Percentiles rank a stretch among this genome's conserved stretches.
These are phyloP conservation scores for Plasmodiophora brassicae DNA, from an alignment of 208 protist species.

Conservation along the genomic window DNA sequence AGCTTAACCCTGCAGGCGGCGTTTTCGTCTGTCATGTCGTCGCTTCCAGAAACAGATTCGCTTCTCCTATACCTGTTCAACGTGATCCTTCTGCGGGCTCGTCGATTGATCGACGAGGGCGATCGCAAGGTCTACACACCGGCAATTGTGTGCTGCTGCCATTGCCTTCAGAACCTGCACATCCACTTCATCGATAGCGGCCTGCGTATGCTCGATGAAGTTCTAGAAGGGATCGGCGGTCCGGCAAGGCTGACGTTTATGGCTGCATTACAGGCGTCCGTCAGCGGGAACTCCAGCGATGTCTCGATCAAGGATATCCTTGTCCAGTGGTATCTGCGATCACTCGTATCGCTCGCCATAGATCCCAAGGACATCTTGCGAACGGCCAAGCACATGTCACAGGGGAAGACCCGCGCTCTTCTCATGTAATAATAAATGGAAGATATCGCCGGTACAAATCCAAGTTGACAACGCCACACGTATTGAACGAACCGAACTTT, in stretches of 20 bases:
- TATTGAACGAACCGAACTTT: no score
- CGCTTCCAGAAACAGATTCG: not conserved
- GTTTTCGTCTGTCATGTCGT: not conserved
- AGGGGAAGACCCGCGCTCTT: not conserved
- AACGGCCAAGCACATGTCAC: not conserved
- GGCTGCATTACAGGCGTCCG: not conserved
- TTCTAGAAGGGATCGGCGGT: not conserved
- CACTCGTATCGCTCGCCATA: not conserved
- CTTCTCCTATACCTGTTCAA: not conserved
- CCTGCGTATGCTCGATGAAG: not conserved
- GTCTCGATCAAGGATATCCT: not conserved
- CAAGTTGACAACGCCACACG: no score
- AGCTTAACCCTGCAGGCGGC: not conserved
- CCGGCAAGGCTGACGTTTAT: not conserved
- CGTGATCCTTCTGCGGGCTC: not conserved
- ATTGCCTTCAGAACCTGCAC: not conserved
- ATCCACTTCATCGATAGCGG: not conserved
- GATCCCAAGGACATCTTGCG: not conserved
- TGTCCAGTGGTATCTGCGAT: not conserved
- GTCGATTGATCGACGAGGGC: not conserved
- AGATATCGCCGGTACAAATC: no score
- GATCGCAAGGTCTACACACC: not conserved
- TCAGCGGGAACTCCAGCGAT: not conserved
- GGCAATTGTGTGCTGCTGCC: not conserved
- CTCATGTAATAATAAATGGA: not conserved